A percentile compares a stretch with the other conserved stretches of the same genome.
These are phyloP conservation scores for Oldenlandia corymbosa DNA, from an alignment of 257 asterid species.

Conservation along the genomic window DNA sequence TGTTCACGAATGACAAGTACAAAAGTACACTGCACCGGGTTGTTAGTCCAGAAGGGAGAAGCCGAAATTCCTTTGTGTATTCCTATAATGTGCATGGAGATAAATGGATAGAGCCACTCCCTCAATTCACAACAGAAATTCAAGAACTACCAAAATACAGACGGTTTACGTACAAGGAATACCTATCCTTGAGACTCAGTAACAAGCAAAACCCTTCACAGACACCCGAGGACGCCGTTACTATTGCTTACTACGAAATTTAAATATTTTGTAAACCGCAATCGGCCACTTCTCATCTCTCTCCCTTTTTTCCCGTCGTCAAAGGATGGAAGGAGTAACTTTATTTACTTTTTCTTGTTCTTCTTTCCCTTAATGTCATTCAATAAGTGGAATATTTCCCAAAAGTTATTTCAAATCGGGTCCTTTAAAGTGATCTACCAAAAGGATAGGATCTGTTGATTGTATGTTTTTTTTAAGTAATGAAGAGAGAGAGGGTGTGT, in stretches of 20 bases:
- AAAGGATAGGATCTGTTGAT: too few species aligned
- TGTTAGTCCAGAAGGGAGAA: slow-evolving; percentile 22
- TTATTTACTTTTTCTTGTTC: too few species aligned
- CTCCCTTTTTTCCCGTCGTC: too few species aligned
- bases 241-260: slow-evolving; percentile 22
- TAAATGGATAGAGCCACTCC: slow-evolving; percentile 41
- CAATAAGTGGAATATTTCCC: too few species aligned
- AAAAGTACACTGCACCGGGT: slow-evolving; percentile 48
- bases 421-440: too few species aligned
- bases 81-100: slow-evolving; percentile 34
- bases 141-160: slow-evolving; percentile 30
- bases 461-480: too few species aligned
- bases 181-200: slow-evolving; percentile 26
- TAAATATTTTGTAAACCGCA: too few species aligned
- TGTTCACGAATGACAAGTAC: slow-evolving; percentile 29
- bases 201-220: slow-evolving; percentile 35
- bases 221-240: slow-evolving; percentile 26
- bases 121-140: slow-evolving; percentile 24
- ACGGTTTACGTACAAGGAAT: slow-evolving; percentile 30
- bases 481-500: too few species aligned
- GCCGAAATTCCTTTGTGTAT: slow-evolving; percentile 29
- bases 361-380: too few species aligned
- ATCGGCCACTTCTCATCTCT: too few species aligned
- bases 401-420: too few species aligned
- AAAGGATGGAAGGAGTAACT: too few species aligned